Conservation (phyloP, 192 early-diverging fungal species). For the Allomyces javanicus region DNA sequence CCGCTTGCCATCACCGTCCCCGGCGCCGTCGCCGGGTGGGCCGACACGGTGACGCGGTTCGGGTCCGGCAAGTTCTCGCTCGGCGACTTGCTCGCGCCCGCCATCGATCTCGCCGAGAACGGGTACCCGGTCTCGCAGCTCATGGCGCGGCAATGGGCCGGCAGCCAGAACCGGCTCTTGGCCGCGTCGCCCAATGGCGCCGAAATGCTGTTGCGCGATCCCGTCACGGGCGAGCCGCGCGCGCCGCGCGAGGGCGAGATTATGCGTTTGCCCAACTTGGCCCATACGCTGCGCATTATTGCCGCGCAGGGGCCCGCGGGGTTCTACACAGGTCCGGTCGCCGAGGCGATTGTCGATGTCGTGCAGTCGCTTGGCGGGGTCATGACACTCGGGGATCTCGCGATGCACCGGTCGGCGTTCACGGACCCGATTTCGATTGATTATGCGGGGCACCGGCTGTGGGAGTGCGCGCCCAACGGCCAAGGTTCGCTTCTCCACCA, state of each 20-base stretch:
- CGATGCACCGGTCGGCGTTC: slow-evolving; percentile 22
- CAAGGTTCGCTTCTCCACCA: slow-evolving; percentile 15
- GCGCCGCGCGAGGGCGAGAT: slow-evolving; percentile 42
- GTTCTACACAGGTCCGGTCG: slow-evolving; percentile 49
- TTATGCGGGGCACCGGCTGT: slow-evolving; percentile 33
- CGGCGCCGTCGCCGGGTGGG: slow-evolving; percentile 55
- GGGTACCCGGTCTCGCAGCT: slow-evolving; percentile 40
- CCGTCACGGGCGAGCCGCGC: slow-evolving; percentile 12
- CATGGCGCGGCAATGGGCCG: slow-evolving; percentile 17
- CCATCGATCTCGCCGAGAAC: slow-evolving; percentile 44
- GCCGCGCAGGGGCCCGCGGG: slow-evolving; percentile 31
- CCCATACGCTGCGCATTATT: slow-evolving; percentile 14
- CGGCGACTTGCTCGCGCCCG: slow-evolving; percentile 36
- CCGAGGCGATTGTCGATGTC: slow-evolving; percentile 37
- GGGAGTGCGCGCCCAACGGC: slow-evolving; percentile 60
- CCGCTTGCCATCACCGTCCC: slow-evolving; percentile 44
- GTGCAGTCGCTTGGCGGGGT: slow-evolving; percentile 31
- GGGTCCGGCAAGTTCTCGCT: slow-evolving; percentile 38
- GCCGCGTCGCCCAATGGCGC: slow-evolving; percentile 16
- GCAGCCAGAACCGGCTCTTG: background rate
- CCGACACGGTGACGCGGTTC: slow-evolving; percentile 38
- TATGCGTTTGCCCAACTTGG: slow-evolving; percentile 34
- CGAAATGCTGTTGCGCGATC: slow-evolving; percentile 22
- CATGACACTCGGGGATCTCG: slow-evolving; percentile 44
- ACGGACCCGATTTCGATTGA: slow-evolving; percentile 39